phyloP scores from a whole-genome alignment of 148 eudicot species.

The Camellia japonica region DNA sequence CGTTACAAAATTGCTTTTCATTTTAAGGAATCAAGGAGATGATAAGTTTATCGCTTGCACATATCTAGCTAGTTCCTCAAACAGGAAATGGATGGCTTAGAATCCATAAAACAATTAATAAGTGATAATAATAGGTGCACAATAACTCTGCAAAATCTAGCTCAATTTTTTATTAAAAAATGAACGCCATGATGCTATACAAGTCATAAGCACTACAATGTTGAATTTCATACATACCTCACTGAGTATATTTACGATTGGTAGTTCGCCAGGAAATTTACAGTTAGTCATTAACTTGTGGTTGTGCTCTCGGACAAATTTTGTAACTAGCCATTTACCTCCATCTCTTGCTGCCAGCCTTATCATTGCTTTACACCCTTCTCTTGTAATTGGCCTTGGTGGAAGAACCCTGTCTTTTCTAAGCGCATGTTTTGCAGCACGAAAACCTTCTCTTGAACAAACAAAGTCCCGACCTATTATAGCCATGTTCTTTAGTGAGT shows the following conservation, averaged over 20 bases:
- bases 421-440: slow-evolving; percentile 12
- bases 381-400: slow-evolving; percentile 13
- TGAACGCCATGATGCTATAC: not conserved
- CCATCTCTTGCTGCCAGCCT: slow-evolving; percentile 3
- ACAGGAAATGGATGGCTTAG: not conserved
- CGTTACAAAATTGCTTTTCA: not conserved
- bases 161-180: not conserved
- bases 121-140: not conserved
- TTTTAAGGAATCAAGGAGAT: not conserved
- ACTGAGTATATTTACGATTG: slow-evolving; percentile 9
- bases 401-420: slow-evolving; percentile 5
- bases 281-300: slow-evolving; percentile 9
- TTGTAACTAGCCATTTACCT: slow-evolving; percentile 2
- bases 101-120: not conserved
- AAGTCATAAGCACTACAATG: not conserved
- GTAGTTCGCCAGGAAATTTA: slow-evolving; percentile 16
- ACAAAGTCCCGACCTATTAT: slow-evolving; percentile 6
- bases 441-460: slow-evolving; percentile 12
- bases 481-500: slow-evolving; percentile 13
- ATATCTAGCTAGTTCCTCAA: not conserved
- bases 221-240: not conserved
- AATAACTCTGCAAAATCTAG: not conserved
- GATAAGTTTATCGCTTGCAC: not conserved
- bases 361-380: slow-evolving; percentile 13
- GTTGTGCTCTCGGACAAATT: slow-evolving; percentile 9